Conservation (phyloP, 2,329 filamentous ascomycete species). For the Corniculantispora saksenae region DNA sequence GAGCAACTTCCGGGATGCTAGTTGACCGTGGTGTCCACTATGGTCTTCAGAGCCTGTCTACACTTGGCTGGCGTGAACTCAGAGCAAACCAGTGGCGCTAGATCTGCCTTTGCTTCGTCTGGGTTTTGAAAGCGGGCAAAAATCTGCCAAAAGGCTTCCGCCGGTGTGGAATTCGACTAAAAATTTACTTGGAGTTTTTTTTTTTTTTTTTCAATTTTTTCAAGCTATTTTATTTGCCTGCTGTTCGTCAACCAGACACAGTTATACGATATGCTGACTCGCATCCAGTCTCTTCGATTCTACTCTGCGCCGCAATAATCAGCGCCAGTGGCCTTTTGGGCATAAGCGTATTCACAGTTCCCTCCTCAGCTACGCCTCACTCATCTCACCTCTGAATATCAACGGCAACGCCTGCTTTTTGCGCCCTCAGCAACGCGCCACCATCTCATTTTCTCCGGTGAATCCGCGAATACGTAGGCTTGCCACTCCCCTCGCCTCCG, state of each 20-base stretch:
- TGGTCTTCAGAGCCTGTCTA: background rate
- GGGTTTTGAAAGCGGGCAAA: background rate
- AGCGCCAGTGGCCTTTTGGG: constrained; percentile 5
- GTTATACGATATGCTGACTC: constrained; percentile 7
- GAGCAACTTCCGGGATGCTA: background rate
- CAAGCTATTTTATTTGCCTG: background rate
- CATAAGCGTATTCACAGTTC: background rate
- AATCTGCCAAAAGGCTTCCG: background rate
- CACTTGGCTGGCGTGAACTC: background rate
- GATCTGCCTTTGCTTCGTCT: background rate
- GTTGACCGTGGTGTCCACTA: background rate
- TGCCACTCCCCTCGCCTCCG: background rate
- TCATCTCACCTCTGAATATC: constrained; percentile 1
- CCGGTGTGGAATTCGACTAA: background rate
- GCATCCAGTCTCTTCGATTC: background rate
- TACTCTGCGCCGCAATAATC: background rate
- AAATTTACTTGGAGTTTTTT: background rate
- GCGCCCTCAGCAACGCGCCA: background rate
- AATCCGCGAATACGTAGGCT: background rate
- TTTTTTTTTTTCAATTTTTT: background rate
- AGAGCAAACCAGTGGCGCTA: background rate
- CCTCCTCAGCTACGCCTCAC: background rate
- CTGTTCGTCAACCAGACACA: background rate
- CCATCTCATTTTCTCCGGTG: background rate
- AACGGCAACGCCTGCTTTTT: background rate